A percentile compares a stretch with the other conserved stretches of the same genome.
These are phyloP conservation scores for Diplodia seriata DNA, from an alignment of 2,329 filamentous ascomycete species.

Conservation along the genomic window DNA sequence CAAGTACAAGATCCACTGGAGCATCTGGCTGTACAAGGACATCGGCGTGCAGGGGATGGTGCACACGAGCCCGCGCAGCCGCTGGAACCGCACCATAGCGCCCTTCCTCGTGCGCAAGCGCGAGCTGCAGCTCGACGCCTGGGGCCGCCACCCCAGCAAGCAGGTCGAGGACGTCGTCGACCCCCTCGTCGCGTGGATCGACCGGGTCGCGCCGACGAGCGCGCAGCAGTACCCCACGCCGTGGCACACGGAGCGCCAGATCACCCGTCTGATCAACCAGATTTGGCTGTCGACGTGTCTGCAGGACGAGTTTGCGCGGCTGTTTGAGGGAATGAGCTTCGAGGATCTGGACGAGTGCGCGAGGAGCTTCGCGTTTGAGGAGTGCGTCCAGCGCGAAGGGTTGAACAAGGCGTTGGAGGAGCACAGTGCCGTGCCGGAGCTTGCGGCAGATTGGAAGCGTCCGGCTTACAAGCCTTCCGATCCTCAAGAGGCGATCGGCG, in stretches of 20 bases:
- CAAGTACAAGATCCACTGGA: slow-evolving; percentile 62
- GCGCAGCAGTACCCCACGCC: slow-evolving; percentile 42
- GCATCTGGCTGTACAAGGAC: slow-evolving; percentile 54
- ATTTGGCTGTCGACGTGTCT: slow-evolving; percentile 60
- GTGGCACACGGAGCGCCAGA: slow-evolving; percentile 43
- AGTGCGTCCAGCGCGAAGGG: slow-evolving; percentile 59
- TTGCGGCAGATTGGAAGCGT: slow-evolving; percentile 21
- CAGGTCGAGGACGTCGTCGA: slow-evolving; percentile 54
- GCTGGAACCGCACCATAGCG: slow-evolving; percentile 58
- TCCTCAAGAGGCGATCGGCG: slow-evolving; percentile 3
- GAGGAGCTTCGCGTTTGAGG: slow-evolving; percentile 61
- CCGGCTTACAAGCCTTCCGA: background rate
- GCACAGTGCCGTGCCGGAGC: slow-evolving; percentile 45
- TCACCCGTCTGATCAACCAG: slow-evolving; percentile 53
- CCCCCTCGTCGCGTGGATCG: slow-evolving; percentile 47
- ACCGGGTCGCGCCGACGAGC: slow-evolving; percentile 38
- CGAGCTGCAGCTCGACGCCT: slow-evolving; percentile 61
- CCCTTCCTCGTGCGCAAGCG: slow-evolving; percentile 65
- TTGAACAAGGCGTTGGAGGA: slow-evolving; percentile 59
- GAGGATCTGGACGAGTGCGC: slow-evolving; percentile 63
- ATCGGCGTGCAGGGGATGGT: slow-evolving; percentile 46
- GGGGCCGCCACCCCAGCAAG: slow-evolving; percentile 54
- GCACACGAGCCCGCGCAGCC: slow-evolving; percentile 34
- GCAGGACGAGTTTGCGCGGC: slow-evolving; percentile 61
- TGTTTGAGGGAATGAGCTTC: slow-evolving; percentile 60